Base-by-base conservation (phyloP, 306 rosid species). In the Corylus heterophylla region DNA sequence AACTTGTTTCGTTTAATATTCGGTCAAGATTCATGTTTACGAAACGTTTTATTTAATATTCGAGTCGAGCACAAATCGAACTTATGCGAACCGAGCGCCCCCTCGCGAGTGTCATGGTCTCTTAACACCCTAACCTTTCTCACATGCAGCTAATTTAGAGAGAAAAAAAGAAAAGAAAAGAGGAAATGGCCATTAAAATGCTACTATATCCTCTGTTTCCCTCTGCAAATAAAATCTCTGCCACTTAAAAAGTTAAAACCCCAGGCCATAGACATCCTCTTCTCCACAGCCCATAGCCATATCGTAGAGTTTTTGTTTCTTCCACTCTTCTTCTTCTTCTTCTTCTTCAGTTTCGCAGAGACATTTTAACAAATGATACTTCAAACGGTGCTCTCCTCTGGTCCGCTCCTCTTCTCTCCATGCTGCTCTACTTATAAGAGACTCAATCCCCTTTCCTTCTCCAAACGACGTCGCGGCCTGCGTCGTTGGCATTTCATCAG, bases 391-490 rank as follows among this genome's bases (percentile, higher is more conserved):
- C 22, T 67, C 29, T 78, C 67, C 58, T 74, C 84, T 47, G 74
- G 74, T 39, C 78, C 89, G 29, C 69, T 77, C n/a, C 81, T 79
- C 8, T 64, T 78, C 52, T 76, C 84, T 22, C 75, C 89, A 1
- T 75, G 71, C 81, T 74, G 49, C 69, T 62, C 44, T 62, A 31
- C 85, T 69, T 69, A 74, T 29, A 20, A 31, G 70, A 71, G 80
- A 3, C 85, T 85, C 76, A 84, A 69, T 76, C 87, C 87, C 51
- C 64, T 88, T 70, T 67, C 83, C 63, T 78, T 79, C 80, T 50
- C 89, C 76, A 69, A 29, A 66, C 79, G 74, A 4, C 87, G 89
- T 8, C 86, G 73, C n/a, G 44, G 76, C 47, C 44, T 77, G 4
- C 50, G 72, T 75, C 80, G n/a, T 64, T 83, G 66, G 73, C 80